Evolutionary conservation across 176 grass and related monocot species (phyloP).

Genomic region (Oropetium thomaeum): DNA sequence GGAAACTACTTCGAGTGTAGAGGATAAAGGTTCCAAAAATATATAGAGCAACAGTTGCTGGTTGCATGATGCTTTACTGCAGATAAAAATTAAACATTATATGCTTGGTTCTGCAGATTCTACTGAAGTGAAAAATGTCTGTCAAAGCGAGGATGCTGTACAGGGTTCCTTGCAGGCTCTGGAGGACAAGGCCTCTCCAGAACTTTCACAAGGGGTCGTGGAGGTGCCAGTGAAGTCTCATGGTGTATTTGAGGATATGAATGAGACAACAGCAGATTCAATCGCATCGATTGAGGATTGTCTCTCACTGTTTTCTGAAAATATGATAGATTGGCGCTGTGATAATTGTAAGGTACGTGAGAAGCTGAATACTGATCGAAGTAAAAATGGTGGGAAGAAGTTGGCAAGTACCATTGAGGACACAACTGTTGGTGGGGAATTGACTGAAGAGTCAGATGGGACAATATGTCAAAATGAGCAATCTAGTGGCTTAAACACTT

Average conservation of each 20-base stretch:
- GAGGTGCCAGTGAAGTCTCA: conserved; percentile 17
- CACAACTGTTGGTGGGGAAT: not conserved
- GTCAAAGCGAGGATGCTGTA: conserved; percentile 34
- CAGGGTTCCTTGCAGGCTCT: conserved; percentile 15
- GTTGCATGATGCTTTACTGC: conserved; percentile 40
- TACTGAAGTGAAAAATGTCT: conserved; percentile 16
- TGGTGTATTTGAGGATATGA: conserved; percentile 13
- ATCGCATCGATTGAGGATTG: conserved; percentile 28
- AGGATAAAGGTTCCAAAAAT: conserved; percentile 24
- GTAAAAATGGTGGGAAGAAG: not conserved
- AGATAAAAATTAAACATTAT: conserved; percentile 25
- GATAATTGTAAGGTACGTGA: conserved; percentile 23
- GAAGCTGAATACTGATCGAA: not conserved
- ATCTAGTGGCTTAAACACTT: conserved; percentile 17
- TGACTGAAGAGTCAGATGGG: conserved; percentile 14
- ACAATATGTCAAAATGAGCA: conserved; percentile 28
- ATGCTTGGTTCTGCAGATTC: conserved; percentile 50
- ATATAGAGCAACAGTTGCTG: conserved; percentile 20
- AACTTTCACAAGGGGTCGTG: not conserved
- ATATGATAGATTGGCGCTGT: conserved; percentile 14
- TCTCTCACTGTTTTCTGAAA: not conserved
- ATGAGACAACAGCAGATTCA: not conserved
- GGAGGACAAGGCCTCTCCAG: not conserved
- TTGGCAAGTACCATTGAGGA: conserved; percentile 1
- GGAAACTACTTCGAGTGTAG: conserved; percentile 16